Evolutionary conservation across 2,329 filamentous ascomycete genomes (phyloP).

Genomic region (Fusarium chlamydosporum): DNA sequence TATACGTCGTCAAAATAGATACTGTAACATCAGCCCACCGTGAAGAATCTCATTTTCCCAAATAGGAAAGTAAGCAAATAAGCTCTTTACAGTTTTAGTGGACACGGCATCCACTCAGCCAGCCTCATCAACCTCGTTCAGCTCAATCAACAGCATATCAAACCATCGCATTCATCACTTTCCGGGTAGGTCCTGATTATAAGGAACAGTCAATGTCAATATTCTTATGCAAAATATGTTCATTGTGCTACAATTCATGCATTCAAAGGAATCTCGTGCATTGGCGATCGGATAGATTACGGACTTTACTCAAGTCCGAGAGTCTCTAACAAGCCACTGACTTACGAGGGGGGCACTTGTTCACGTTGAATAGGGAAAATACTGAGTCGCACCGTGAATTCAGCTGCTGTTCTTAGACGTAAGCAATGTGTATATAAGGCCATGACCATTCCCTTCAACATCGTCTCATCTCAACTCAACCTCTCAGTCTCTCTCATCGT

Average conservation of each 20-base stretch:
- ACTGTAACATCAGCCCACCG: neutral
- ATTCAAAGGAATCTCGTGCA: neutral
- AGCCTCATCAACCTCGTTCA: neutral
- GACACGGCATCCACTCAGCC: neutral
- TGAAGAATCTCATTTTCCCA: neutral
- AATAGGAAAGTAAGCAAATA: neutral
- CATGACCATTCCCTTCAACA: constrained; percentile 34
- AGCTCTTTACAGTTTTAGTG: neutral
- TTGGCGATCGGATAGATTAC: neutral
- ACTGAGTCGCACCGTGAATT: neutral
- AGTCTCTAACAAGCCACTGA: neutral
- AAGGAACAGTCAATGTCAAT: neutral
- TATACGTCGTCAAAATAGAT: neutral
- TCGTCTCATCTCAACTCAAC: constrained; percentile 36
- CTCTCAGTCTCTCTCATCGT: constrained; percentile 27
- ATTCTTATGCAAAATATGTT: neutral
- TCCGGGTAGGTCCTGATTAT: neutral
- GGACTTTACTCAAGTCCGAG: neutral
- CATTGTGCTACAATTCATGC: neutral
- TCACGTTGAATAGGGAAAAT: neutral
- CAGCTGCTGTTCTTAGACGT: neutral
- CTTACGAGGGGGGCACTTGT: neutral
- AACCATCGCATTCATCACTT: neutral
- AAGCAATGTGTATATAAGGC: neutral
- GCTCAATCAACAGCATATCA: neutral